Evolutionary conservation across 1,284 basidiomycete species (phyloP).

Genomic region (Irpex rosettiformis): DNA sequence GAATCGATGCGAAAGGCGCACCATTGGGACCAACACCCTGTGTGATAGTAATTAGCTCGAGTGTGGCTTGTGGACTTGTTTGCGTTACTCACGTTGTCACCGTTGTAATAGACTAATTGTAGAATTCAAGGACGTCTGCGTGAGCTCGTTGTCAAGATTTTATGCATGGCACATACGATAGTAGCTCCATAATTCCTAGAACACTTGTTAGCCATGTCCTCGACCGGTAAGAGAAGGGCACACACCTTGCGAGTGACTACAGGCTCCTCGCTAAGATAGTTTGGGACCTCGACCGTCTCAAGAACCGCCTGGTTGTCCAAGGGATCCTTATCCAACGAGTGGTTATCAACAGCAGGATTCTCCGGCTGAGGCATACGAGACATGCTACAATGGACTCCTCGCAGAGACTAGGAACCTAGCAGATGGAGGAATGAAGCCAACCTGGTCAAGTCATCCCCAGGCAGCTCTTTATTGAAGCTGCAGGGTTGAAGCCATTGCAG

Average conservation of each 20-base stretch:
- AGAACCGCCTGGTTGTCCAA: background rate
- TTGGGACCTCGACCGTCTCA: slow-evolving; percentile 6
- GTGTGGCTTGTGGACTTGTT: background rate
- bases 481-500: background rate
- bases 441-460: background rate
- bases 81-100: slow-evolving; percentile 52
- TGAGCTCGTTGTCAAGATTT: background rate
- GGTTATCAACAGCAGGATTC: slow-evolving; percentile 7
- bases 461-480: background rate
- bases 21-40: slow-evolving; percentile 61
- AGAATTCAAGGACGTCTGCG: slow-evolving; percentile 2
- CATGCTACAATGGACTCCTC: no score
- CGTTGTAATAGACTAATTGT: slow-evolving; percentile 63
- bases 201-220: background rate
- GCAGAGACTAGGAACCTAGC: background rate
- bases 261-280: slow-evolving; percentile 24
- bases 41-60: background rate
- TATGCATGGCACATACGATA: slow-evolving; percentile 45
- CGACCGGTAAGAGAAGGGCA: background rate
- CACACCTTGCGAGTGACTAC: slow-evolving; percentile 29
- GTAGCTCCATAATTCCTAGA: slow-evolving; percentile 70
- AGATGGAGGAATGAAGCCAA: background rate
- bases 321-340: slow-evolving; percentile 6
- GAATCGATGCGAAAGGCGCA: slow-evolving; percentile 13
- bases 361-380: slow-evolving; percentile 9